Base-by-base conservation (phyloP, 2,329 filamentous ascomycete genomes). In the Cryoendolithus antarcticus region DNA sequence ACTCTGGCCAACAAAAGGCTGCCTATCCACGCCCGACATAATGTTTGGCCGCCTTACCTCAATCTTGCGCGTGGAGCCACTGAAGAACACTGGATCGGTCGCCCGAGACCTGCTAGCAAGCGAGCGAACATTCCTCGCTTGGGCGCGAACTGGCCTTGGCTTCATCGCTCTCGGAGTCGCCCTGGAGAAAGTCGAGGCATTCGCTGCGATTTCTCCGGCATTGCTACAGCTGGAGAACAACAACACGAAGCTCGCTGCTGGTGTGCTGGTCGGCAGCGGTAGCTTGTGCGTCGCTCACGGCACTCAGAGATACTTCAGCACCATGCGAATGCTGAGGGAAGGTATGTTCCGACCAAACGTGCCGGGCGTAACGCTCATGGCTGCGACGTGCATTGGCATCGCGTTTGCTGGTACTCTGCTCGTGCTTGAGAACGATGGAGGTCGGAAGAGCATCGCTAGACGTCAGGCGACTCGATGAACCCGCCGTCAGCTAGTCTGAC, bases 71-170 rank as follows among this genome's bases (percentile, higher is more conserved):
- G 35, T 33, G 10, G 38, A 45, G 29, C 43, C 47, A 9, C 37
- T 54, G 48, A 55, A 62, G 40, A 71, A 71, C 53, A 68, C 64
- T 6, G 67, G 67, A 40, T 67, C 62, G 7, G 59, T 66, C 24
- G 67, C 68, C 8, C 64, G 67, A 34, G 70, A 73, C 48, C 67
- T 72, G 44, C 67, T 72, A 29, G 70, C 70, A 10, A 66, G 64
- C 32, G 70, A 73, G 50, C 63, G 69, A 9, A 73, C 66, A 3
- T 71, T 69, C 47, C 62, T 72, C 13, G 65, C 67, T 29, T 72
- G 67, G 69, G 63, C 66, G 9, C 61, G 68, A 8, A 70, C 66
- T 3, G 67, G 67, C 0, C 62, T 72, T 4, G 68, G 67, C 6
- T 71, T 71, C 53, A 61, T 71, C 29, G 67, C 67, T 2, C 58